Percentiles rank a stretch among this genome's conserved stretches.
Conservation (phyloP, 176 grass and related monocot genomes). For the Olyra latifolia region DNA sequence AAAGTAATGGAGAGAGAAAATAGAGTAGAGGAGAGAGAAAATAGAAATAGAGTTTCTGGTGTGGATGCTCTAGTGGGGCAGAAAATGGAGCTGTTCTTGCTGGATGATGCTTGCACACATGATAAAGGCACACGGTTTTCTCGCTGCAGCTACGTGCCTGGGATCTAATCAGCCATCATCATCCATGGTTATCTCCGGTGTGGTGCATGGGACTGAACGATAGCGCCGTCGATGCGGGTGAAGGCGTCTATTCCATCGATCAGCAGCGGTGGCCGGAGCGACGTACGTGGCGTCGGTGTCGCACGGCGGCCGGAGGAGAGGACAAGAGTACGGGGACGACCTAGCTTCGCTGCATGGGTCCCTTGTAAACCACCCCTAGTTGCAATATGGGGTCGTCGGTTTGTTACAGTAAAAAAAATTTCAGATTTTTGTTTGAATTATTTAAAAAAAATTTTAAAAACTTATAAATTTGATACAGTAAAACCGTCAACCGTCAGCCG, state of each 20-base stretch:
- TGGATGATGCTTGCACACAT: not conserved
- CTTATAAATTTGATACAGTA: too few species aligned
- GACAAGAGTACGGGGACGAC: not conserved
- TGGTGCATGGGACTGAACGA: not conserved
- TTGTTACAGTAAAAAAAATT: too few species aligned
- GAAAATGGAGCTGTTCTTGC: not conserved
- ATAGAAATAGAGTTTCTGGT: too few species aligned
- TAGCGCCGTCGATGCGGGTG: not conserved
- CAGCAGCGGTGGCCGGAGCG: slow-evolving; percentile 5
- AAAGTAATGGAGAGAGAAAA: too few species aligned
- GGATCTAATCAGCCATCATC: not conserved
- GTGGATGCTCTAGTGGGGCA: too few species aligned
- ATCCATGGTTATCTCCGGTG: not conserved
- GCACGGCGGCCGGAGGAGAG: not conserved
- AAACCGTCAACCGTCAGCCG: too few species aligned
- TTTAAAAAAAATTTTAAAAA: too few species aligned
- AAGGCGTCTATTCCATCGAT: not conserved
- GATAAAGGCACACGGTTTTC: not conserved
- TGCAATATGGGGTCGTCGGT: too few species aligned
- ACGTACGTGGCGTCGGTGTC: not conserved
- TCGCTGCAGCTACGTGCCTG: not conserved
- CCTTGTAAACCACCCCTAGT: not conserved
- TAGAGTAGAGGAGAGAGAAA: too few species aligned
- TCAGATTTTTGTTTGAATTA: too few species aligned
- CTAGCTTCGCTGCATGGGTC: not conserved